phyloP scores from a whole-genome alignment of 441 rosid species.

The Populus hybrid region DNA sequence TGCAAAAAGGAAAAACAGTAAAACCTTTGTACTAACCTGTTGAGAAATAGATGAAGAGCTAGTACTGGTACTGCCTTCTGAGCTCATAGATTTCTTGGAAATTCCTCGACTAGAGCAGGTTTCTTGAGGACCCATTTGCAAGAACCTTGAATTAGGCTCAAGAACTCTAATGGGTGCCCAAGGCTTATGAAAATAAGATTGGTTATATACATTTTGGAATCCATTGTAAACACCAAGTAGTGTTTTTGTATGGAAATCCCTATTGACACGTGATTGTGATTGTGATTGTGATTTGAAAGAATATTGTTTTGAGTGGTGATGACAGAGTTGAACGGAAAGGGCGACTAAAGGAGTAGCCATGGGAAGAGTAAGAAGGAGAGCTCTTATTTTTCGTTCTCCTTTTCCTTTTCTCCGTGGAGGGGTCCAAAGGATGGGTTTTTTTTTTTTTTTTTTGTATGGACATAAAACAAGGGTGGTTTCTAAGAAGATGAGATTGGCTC shows the following conservation, averaged over 20 bases:
- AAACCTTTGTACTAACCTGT: slow-evolving; percentile 34
- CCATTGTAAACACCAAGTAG: slow-evolving; percentile 24
- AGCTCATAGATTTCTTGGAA: slow-evolving; percentile 37
- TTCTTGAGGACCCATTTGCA: slow-evolving; percentile 40
- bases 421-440: neutral
- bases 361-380: slow-evolving; percentile 7
- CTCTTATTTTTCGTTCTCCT: neutral
- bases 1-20: neutral
- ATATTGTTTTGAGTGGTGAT: neutral
- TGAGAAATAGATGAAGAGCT: slow-evolving; percentile 39
- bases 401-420: neutral
- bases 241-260: neutral
- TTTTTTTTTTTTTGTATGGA: slow-evolving; percentile 35
- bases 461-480: slow-evolving; percentile 13
- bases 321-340: slow-evolving; percentile 14
- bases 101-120: slow-evolving; percentile 24
- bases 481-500: slow-evolving; percentile 8
- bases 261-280: neutral
- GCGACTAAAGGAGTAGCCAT: slow-evolving; percentile 47
- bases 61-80: slow-evolving; percentile 30
- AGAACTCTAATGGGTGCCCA: slow-evolving; percentile 14
- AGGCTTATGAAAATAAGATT: slow-evolving; percentile 5
- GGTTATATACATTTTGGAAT: slow-evolving; percentile 8
- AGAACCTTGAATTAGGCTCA: slow-evolving; percentile 34
- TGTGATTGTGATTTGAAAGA: slow-evolving; percentile 14